Conservation (phyloP, 2,329 filamentous ascomycete genomes). For the Monosporascus sp. region DNA sequence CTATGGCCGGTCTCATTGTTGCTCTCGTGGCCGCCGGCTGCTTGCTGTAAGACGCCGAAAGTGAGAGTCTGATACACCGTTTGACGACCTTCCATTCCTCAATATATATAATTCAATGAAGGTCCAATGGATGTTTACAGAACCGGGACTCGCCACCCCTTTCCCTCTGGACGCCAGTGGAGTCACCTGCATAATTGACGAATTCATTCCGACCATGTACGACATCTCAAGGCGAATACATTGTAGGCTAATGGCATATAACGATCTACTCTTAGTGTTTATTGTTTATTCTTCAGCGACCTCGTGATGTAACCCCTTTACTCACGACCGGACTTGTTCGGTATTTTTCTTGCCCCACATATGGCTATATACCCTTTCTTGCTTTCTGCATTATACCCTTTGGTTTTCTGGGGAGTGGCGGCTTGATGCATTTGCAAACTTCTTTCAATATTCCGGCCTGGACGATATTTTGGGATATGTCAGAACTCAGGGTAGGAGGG, state of each 20-base stretch:
- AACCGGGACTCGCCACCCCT: no score
- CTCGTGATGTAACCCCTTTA: background rate
- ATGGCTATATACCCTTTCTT: background rate
- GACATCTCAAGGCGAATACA: background rate
- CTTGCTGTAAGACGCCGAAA: constrained; percentile 18
- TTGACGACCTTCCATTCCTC: background rate
- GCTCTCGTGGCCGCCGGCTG: constrained; percentile 48
- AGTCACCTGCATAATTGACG: background rate
- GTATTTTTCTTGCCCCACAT: background rate
- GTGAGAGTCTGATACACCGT: background rate
- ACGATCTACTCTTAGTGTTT: background rate
- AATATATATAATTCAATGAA: no score
- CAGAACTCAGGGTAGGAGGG: background rate
- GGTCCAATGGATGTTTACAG: no score
- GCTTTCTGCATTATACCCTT: constrained; percentile 1
- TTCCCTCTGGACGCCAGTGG: no score
- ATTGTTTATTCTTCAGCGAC: background rate
- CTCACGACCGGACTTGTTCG: background rate
- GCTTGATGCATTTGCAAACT: background rate
- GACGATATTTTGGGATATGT: background rate
- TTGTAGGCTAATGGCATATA: background rate
- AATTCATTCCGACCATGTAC: background rate
- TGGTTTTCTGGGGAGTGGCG: background rate
- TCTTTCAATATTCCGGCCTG: background rate
- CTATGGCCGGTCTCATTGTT: constrained; percentile 50